Percentiles rank a stretch among this genome's conserved stretches.
Evolutionary conservation across 257 asterid genomes (phyloP).

Genomic region (Misopates orontium): DNA sequence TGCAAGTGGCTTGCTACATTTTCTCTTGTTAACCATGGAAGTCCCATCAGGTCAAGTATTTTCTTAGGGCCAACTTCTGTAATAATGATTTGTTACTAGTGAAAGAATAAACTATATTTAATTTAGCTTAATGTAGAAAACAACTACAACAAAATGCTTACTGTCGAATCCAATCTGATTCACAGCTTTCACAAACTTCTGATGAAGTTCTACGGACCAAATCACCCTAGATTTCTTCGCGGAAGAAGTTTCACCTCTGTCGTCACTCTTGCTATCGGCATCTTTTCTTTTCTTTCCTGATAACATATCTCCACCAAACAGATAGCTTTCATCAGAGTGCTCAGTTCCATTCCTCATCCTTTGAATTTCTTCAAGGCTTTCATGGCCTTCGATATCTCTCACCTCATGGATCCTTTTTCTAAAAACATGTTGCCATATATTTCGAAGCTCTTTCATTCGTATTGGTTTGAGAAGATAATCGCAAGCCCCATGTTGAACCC

Average conservation of each 20-base stretch:
- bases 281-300: slow-evolving; percentile 64
- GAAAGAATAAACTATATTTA: neutral
- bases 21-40: slow-evolving; percentile 71
- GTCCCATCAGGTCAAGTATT: slow-evolving; percentile 72
- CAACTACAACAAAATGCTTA: slow-evolving; percentile 33
- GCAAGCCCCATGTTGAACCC: slow-evolving; percentile 79
- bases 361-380: slow-evolving; percentile 42
- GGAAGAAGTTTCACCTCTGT: slow-evolving; percentile 46
- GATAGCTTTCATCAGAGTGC: slow-evolving; percentile 35
- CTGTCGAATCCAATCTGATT: slow-evolving; percentile 63
- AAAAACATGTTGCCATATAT: slow-evolving; percentile 87
- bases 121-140: neutral
- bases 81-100: slow-evolving; percentile 2
- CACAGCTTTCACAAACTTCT: slow-evolving; percentile 68
- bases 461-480: slow-evolving; percentile 85
- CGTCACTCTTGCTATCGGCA: slow-evolving; percentile 40
- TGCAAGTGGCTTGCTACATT: slow-evolving; percentile 85
- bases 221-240: slow-evolving; percentile 67
- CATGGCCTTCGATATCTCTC: slow-evolving; percentile 44
- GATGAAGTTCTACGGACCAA: slow-evolving; percentile 71
- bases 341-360: slow-evolving; percentile 38
- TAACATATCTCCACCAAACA: slow-evolving; percentile 37
- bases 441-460: slow-evolving; percentile 67
- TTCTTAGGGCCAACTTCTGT: slow-evolving; percentile 81
- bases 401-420: slow-evolving; percentile 62